Evolutionary conservation across 805 yeast genomes (phyloP), one percentile per base, ranked within the genome.

Genomic region (Gaillardinia entomophila): DNA sequence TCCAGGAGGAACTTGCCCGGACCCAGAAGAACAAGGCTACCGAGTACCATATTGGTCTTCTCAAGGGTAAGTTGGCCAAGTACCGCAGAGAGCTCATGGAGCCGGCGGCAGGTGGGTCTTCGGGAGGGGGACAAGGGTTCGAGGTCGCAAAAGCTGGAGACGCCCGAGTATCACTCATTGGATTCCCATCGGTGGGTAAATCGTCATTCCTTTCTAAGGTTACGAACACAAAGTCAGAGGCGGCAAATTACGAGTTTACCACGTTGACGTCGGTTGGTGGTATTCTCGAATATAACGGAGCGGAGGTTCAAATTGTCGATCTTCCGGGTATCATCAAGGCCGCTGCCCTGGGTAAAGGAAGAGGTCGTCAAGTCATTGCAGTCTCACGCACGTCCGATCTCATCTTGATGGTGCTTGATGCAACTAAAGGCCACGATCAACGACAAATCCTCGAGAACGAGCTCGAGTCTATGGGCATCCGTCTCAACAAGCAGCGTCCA

Each of bases 11-110:
- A 59, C 79, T 90, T 70, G 77, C 95, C 22, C 74, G 96, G 40
- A 90, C 98, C 20, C 98, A 90, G 56, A 90, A 92, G 68, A 90
- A 90, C 55, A 90, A 90, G 62, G 97, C 98, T 41, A 90, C 98
- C 1, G 97, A 90, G 66, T 89, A 92, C 59, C 98, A 90, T 57
- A 72, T 90, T 51, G 97, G 98, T 42, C 73, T 90, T 16, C 68
- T 92, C 33, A 89, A 90, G 61, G 98, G 97, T 34, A 92, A 90
- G 56, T 73, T 92, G 27, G 98, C 98, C 7, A 72, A 95, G 42
- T 84, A 84, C 51, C 75, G 97, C 53, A 80, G 94, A 49, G 96
- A 90, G 66, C 71, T 90, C 31, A 68, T 90, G 29, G 97, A 89
- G 44, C 97, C 97, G 5, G 81, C 85, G 27, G 82, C 90, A 1